Conservation (phyloP, 2,329 filamentous ascomycete species). For the Aspergillus aculeatus region DNA sequence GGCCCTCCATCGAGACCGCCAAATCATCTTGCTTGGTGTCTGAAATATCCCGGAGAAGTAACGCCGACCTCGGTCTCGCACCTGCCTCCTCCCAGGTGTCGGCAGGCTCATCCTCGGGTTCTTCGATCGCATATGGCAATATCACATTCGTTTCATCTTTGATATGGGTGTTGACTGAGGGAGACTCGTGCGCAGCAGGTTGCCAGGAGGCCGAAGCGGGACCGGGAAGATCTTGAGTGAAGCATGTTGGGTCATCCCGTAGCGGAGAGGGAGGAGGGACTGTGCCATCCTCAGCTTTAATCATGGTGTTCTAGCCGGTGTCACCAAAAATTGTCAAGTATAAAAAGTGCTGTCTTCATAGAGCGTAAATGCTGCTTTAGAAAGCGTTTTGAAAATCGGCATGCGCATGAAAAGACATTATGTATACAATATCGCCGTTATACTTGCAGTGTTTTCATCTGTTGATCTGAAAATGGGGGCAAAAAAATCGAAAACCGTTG, state of each 20-base stretch:
- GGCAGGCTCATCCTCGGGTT: slow-evolving; percentile 31
- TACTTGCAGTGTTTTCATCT: not conserved
- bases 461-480: not conserved
- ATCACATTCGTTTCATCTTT: slow-evolving; percentile 29
- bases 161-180: not conserved
- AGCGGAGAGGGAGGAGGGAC: not conserved
- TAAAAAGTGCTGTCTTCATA: not conserved
- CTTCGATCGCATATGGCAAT: slow-evolving; percentile 42
- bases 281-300: not conserved
- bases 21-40: slow-evolving; percentile 32
- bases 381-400: not conserved
- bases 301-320: slow-evolving; percentile 3
- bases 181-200: slow-evolving; percentile 4
- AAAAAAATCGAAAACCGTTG: not conserved
- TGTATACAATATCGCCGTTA: not conserved
- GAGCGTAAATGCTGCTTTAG: not conserved
- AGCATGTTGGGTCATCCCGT: not conserved
- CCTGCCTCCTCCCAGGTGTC: not conserved
- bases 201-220: not conserved
- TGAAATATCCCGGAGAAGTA: not conserved
- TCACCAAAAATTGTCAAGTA: not conserved
- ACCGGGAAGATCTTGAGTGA: not conserved
- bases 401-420: not conserved
- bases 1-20: slow-evolving; percentile 32
- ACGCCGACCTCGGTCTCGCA: not conserved